phyloP scores from a whole-genome alignment of 192 early-diverging fungal genomes.

The Backusella sp. region DNA sequence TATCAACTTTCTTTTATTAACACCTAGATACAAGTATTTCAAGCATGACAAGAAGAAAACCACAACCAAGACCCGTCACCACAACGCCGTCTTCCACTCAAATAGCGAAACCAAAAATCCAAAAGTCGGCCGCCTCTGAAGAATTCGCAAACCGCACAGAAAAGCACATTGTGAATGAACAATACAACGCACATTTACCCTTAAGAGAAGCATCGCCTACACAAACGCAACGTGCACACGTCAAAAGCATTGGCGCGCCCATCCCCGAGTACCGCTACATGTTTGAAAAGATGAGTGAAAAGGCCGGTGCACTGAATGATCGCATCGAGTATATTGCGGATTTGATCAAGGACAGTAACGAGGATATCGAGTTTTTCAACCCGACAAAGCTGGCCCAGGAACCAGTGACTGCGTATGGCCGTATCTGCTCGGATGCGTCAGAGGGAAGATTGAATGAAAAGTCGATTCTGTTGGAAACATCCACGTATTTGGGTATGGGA shows the following conservation, averaged over 20 bases:
- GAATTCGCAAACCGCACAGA: slow-evolving; percentile 45
- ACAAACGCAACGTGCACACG: slow-evolving; percentile 1
- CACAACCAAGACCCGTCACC: background rate
- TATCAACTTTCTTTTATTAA: background rate
- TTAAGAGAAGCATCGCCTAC: slow-evolving; percentile 9
- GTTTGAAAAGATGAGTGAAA: slow-evolving; percentile 72
- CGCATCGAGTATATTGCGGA: slow-evolving; percentile 58
- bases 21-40: background rate
- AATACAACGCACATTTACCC: slow-evolving; percentile 57
- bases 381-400: slow-evolving; percentile 29
- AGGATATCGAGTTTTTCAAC: slow-evolving; percentile 28
- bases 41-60: background rate
- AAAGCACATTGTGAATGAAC: slow-evolving; percentile 51
- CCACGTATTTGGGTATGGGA: slow-evolving; percentile 70
- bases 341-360: slow-evolving; percentile 35
- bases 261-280: slow-evolving; percentile 72
- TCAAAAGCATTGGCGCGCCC: slow-evolving; percentile 37
- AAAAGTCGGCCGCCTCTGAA: slow-evolving; percentile 19
- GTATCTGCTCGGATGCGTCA: slow-evolving; percentile 63
- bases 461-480: slow-evolving; percentile 82
- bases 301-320: slow-evolving; percentile 52
- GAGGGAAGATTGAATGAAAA: slow-evolving; percentile 66
- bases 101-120: background rate
- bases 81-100: background rate
- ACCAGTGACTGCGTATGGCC: slow-evolving; percentile 43